Evolutionary conservation across 2,329 filamentous ascomycete genomes (phyloP).

Genomic region (Aspergillus arachidicola): DNA sequence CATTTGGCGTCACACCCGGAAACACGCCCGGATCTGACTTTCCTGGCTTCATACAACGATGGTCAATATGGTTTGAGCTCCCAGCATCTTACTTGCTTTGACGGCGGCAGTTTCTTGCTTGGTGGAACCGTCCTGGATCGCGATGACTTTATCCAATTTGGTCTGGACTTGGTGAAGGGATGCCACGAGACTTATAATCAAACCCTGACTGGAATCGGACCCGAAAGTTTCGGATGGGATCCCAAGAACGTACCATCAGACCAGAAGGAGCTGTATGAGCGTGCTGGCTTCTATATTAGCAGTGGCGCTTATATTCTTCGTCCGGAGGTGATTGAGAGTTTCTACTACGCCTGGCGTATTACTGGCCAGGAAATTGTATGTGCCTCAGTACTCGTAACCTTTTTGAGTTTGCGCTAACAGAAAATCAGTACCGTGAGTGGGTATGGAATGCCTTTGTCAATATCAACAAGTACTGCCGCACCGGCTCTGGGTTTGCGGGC

Average conservation of each 20-base stretch:
- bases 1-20: constrained; percentile 71
- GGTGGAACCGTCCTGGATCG: constrained; percentile 70
- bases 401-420: constrained; percentile 14
- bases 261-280: constrained; percentile 63
- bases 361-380: constrained; percentile 66
- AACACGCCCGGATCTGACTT: constrained; percentile 70
- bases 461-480: constrained; percentile 66
- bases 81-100: constrained; percentile 72
- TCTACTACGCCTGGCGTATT: constrained; percentile 83
- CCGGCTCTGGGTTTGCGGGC: constrained; percentile 67
- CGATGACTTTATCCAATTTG: constrained; percentile 71
- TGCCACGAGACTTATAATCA: constrained; percentile 74
- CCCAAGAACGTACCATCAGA: constrained; percentile 50
- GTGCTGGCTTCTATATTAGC: constrained; percentile 72
- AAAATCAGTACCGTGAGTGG: constrained; percentile 71
- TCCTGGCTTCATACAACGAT: constrained; percentile 47
- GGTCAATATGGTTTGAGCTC: constrained; percentile 40
- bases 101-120: constrained; percentile 82
- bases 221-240: constrained; percentile 70
- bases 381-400: constrained; percentile 1
- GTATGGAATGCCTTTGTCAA: constrained; percentile 76
- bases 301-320: constrained; percentile 67
- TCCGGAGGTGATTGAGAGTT: constrained; percentile 80
- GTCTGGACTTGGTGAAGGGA: constrained; percentile 68
- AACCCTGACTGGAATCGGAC: constrained; percentile 74